Evolutionary conservation across 169 alveolate species (phyloP), one percentile per base, ranked within the genome.

Genomic region (Plasmodium vivax): DNA sequence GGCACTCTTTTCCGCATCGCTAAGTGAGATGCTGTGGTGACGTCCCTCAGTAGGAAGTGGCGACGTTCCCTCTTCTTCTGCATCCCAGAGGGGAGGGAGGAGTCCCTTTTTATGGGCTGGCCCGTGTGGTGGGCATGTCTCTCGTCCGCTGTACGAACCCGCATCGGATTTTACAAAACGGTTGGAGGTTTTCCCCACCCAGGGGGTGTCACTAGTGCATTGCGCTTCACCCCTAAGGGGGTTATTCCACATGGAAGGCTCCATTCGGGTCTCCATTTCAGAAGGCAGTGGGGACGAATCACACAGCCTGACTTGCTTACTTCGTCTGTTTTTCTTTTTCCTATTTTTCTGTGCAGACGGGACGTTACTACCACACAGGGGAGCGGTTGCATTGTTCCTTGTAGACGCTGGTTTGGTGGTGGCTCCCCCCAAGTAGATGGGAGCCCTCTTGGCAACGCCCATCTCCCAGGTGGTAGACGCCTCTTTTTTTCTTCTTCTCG

Each of bases 1-100:
- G 3, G 83, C 54, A 72, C 84, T 27, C 38, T 27, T 84, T 41
- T 84, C 84, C 51, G 77, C 79, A 72, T 84, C 58, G 58, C 23
- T 56, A 71, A 84, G 54, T 7, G 83, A 43, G 54, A 84, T 30
- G 56, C 19, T 84, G 30, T 72, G 43, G 38, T 68, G 32, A 68
- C 41, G 3, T 27, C 77, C 36, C 9, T 84, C 93, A 71, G 27
- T 12, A n/a, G 75, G 75, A n/a, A 51, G 75, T 68, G 19, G 30
- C 23, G 41, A 14, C 1, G 51, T 80, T 34, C 34, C 85, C 45
- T 9, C n/a, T 34, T 19, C 19, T 43, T 84, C 54, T 58, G 30
- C 82, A 23, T 62, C 92, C 30, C 30, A 34, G 62, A 58, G 68
- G 72, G 38, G 72, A 36, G 45, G 30, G 62, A 58, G 38, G 72